Evolutionary conservation across 306 rosid genomes (phyloP), one percentile per base, ranked within the genome.

Genomic region (Castanea sativa): DNA sequence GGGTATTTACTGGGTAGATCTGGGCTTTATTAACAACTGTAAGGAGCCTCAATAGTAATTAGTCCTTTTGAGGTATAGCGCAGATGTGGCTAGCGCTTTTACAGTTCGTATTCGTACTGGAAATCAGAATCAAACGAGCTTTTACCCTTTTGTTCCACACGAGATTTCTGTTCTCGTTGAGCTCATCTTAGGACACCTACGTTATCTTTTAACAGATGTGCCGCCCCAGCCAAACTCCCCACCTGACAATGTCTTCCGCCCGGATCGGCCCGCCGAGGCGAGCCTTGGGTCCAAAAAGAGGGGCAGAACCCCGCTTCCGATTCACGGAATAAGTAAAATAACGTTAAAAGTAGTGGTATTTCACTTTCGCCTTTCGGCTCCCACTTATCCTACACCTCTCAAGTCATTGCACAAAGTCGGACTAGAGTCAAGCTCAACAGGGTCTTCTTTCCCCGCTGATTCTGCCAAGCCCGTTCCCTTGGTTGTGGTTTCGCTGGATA

Each of bases 301-400:
- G 78, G 68, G 55, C 58, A 41, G 3, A 67, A 75, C 81, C 83
- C 69, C 81, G 61, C 87, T 76, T 84, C 73, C 69, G 80, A 73
- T 81, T 82, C 86, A 82, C 79, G 82, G 51, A 83, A 86, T 86
- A 86, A 86, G 89, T 86, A 86, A 86, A 86, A 86, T 86, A 86
- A 86, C 84, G 80, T 83, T 86, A 83, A 83, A 83, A 86, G 87
- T 83, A 86, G 83, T 85, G 85, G 85, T 81, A 81, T 81, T 81
- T 81, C 88, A 78, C 85, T 84, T 77, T 80, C 76, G 76, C 61
- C 78, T 45, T 32, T 27, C 25, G 59, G 71, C 59, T 75, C 71
- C 78, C 78, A 75, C 78, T 75, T 75, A 72, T 15, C 63, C 15
- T 15, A 21, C 76, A 72, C 30, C 56, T 57, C 14, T 57, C 61